Evolutionary conservation across 2,329 filamentous ascomycete species (phyloP).

Genomic region (Macrophomina tecta): DNA sequence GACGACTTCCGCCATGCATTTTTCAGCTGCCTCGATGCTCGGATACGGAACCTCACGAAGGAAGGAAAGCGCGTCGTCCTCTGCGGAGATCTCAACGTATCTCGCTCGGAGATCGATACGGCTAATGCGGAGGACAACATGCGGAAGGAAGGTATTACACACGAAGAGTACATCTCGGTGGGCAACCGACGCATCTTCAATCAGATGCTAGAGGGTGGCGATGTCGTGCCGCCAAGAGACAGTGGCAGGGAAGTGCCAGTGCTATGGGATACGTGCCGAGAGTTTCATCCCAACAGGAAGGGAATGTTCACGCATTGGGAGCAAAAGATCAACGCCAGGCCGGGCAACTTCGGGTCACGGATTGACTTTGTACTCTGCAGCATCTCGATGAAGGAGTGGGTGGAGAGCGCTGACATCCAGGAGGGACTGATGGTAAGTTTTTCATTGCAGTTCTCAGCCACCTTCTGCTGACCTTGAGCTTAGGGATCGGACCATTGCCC

Average conservation of each 20-base stretch:
- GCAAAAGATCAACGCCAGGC: constrained; percentile 91
- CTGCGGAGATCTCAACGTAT: constrained; percentile 88
- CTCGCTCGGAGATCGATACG: constrained; percentile 71
- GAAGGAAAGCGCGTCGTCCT: constrained; percentile 86
- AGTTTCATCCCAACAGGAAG: constrained; percentile 76
- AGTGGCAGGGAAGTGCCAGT: constrained; percentile 72
- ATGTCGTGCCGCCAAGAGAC: constrained; percentile 70
- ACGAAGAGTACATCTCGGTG: constrained; percentile 73
- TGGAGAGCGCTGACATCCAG: constrained; percentile 82
- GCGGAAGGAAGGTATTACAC: constrained; percentile 69
- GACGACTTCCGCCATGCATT: constrained; percentile 84
- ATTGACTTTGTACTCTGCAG: constrained; percentile 95
- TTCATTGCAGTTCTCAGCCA: not conserved
- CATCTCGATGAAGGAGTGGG: constrained; percentile 78
- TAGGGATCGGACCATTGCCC: constrained; percentile 94
- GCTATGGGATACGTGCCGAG: constrained; percentile 82
- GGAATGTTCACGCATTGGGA: constrained; percentile 99
- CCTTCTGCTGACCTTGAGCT: not conserved
- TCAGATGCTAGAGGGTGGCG: constrained; percentile 77
- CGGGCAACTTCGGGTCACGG: constrained; percentile 87
- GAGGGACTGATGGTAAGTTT: constrained; percentile 76
- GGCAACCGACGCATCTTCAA: constrained; percentile 82
- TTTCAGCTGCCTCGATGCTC: constrained; percentile 77
- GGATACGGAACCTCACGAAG: constrained; percentile 81
- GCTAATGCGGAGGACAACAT: constrained; percentile 76